Base-by-base conservation (phyloP, 2,329 filamentous ascomycete genomes). In the Ciborinia camelliae region DNA sequence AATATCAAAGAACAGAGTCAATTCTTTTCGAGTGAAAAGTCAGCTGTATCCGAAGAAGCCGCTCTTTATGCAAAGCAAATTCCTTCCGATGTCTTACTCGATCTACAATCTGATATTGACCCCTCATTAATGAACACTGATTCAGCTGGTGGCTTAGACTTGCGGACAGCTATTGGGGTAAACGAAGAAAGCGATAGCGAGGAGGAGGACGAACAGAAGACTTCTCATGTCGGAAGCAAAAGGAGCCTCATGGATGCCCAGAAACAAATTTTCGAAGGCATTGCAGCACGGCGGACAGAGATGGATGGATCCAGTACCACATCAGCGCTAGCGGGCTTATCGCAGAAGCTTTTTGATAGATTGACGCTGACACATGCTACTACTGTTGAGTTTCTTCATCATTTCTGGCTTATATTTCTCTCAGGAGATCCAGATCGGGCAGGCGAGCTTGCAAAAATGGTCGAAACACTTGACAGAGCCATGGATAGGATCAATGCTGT, bases 361-460 rank as follows among this genome's bases (percentile, higher is more conserved):
- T 74, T 90, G n/a, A 82, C 80, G 15, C 81, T 90, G 63, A 97
- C 94, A 0, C 92, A 98, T 75, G 93, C 93, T 62, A 99, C 95
- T 0, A 96, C 92, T 0, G 89, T 91, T 45, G 95, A 99, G 74
- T 99, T 98, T 73, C 80, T 99, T n/a, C 91, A 94, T 72, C 96
- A 98, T 76, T 99, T 99, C 79, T 99, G 94, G 94, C 84, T 86
- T 41, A 87, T 93, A 0, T 99, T 96, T 73, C 82, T 96, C 32
- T 97, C 93, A 0, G 94, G 93, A 18, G 91, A 97, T 73, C 79
- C 90, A 0, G 88, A 91, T 66, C 88, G 91, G 41, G 91, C 91
- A 0, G 82, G 83, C 50, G 94, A 99, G 77, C 82, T 97, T 18
- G 86, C 88, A 8, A 92, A 90, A 67, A 83, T 97, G 54, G 87